These are phyloP conservation scores for Suillus sp. DNA, from an alignment of 768 basidiomycete species.

Conservation along the genomic window DNA sequence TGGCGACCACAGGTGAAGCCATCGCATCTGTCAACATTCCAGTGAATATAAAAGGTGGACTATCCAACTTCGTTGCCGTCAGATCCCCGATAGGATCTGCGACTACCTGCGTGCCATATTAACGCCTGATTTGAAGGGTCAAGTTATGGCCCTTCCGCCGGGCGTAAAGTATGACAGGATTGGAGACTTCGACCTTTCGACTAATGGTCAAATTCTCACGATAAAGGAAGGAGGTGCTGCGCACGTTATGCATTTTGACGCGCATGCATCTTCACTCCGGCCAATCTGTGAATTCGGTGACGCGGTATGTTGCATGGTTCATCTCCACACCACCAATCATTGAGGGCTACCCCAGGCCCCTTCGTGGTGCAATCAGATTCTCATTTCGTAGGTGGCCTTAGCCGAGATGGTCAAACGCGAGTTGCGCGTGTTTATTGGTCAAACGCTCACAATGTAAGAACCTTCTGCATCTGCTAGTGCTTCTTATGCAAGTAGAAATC, in stretches of 20 bases:
- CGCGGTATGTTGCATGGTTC: constrained; percentile 42
- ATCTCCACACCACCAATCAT: constrained; percentile 10
- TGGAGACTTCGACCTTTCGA: constrained; percentile 60
- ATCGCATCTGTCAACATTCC: constrained; percentile 53
- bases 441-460: constrained; percentile 50
- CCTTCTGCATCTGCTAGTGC: neutral
- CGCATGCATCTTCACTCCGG: constrained; percentile 41
- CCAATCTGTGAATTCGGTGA: constrained; percentile 57
- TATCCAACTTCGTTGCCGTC: constrained; percentile 41
- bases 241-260: constrained; percentile 53
- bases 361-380: neutral
- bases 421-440: constrained; percentile 74
- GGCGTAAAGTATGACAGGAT: constrained; percentile 51
- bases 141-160: constrained; percentile 45
- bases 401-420: constrained; percentile 51
- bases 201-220: constrained; percentile 49
- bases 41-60: constrained; percentile 44
- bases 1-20: constrained; percentile 53
- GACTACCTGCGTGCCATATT: constrained; percentile 42
- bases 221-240: constrained; percentile 56
- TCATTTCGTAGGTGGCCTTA: constrained; percentile 34
- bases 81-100: constrained; percentile 18
- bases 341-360: constrained; percentile 33
- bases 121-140: constrained; percentile 46
- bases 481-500: neutral